These are phyloP conservation scores for Chenopodium album DNA, from an alignment of 148 eudicot species.

Conservation along the genomic window DNA sequence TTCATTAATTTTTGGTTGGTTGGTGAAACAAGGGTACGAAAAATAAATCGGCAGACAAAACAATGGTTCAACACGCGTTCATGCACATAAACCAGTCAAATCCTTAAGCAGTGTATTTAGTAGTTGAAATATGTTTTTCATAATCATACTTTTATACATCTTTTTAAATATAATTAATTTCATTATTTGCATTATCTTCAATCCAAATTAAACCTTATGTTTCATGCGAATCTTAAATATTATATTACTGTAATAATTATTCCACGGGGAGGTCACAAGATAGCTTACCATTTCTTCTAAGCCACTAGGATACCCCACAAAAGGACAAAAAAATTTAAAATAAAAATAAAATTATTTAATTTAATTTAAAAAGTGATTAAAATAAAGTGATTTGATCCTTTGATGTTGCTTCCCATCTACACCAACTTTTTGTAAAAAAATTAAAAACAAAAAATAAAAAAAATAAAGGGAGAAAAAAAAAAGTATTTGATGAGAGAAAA, in stretches of 20 bases:
- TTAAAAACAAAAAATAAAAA: not conserved
- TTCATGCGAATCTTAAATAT: constrained; percentile 20
- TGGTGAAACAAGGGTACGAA: constrained; percentile 18
- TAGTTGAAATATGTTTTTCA: constrained; percentile 28
- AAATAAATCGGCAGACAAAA: constrained; percentile 2
- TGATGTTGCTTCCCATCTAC: constrained; percentile 32
- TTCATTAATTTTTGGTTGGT: constrained; percentile 22
- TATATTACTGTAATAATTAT: not conserved
- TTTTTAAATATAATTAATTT: no score
- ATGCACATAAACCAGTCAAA: constrained; percentile 22
- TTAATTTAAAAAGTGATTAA: not conserved
- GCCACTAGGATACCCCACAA: constrained; percentile 5
- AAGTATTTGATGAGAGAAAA: constrained; percentile 5
- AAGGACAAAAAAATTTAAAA: not conserved
- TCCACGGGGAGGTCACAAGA: constrained; percentile 8
- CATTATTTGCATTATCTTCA: not conserved
- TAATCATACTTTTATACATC: not conserved
- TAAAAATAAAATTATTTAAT: no score
- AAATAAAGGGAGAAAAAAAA: not conserved
- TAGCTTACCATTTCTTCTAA: constrained; percentile 21
- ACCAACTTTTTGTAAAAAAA: constrained; percentile 20
- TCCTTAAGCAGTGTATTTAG: constrained; percentile 15
- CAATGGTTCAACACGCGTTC: constrained; percentile 23
- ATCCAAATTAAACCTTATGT: constrained; percentile 21
- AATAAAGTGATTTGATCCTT: constrained; percentile 16